Percentiles rank a stretch among this genome's conserved stretches.
These are phyloP conservation scores for Dothistroma pini DNA, from an alignment of 2,329 filamentous ascomycete species.

Conservation along the genomic window DNA sequence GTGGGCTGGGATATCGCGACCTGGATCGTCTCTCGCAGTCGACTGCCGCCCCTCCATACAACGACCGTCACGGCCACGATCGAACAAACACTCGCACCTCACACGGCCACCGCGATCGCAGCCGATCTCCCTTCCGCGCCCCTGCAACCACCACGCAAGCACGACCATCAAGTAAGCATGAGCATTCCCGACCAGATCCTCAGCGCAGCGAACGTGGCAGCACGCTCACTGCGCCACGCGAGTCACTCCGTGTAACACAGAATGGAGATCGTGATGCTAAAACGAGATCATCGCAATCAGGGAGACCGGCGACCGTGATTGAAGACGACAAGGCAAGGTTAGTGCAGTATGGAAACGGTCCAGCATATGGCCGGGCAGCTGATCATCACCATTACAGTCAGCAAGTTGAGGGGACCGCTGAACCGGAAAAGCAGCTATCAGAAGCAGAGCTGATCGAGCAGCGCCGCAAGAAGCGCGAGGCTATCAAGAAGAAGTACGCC, in stretches of 20 bases:
- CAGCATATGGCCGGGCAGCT: not conserved
- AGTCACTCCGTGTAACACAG: constrained; percentile 15
- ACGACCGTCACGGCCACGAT: constrained; percentile 11
- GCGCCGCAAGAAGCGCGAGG: constrained; percentile 77
- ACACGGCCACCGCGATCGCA: constrained; percentile 18
- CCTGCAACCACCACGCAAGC: constrained; percentile 2
- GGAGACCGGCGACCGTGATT: constrained; percentile 6
- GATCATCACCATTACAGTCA: constrained; percentile 29
- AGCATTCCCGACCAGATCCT: constrained; percentile 14
- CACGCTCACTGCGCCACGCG: constrained; percentile 18
- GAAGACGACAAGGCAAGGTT: constrained; percentile 14
- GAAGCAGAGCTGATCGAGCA: constrained; percentile 82
- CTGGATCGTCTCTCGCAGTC: constrained; percentile 40
- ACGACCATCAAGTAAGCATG: constrained; percentile 12
- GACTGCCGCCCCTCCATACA: constrained; percentile 6
- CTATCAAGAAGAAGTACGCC: constrained; percentile 75
- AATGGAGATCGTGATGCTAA: constrained; percentile 18
- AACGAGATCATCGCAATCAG: constrained; percentile 13
- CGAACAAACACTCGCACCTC: constrained; percentile 10
- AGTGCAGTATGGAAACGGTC: not conserved
- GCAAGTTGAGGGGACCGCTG: constrained; percentile 44
- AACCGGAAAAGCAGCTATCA: constrained; percentile 54
- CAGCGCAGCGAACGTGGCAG: constrained; percentile 13
- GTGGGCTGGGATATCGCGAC: constrained; percentile 33
- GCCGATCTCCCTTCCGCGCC: constrained; percentile 28